These are phyloP conservation scores for Malus sieversii DNA, from an alignment of 306 rosid genomes.

Conservation along the genomic window DNA sequence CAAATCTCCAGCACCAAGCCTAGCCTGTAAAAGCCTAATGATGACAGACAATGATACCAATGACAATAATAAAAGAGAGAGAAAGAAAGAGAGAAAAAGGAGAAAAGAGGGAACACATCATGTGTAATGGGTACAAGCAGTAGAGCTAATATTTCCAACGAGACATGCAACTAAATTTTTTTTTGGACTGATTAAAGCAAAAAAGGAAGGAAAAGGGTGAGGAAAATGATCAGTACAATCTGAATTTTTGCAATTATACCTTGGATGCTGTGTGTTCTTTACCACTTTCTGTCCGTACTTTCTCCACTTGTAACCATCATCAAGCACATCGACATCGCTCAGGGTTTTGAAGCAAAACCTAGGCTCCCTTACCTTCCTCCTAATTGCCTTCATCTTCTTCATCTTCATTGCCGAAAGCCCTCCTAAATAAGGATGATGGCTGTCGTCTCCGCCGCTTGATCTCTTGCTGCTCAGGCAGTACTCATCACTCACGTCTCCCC, in stretches of 20 bases:
- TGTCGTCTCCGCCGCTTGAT: slow-evolving; percentile 26
- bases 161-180: background rate
- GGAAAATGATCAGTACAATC: background rate
- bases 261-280: slow-evolving; percentile 97
- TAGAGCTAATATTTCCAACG: slow-evolving; percentile 22
- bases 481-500: background rate
- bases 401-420: slow-evolving; percentile 70
- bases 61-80: slow-evolving; percentile 31
- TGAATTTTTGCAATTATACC: slow-evolving; percentile 25
- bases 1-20: slow-evolving; percentile 24
- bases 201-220: background rate
- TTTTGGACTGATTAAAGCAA: slow-evolving; percentile 10
- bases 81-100: slow-evolving; percentile 20
- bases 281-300: slow-evolving; percentile 99
- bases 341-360: slow-evolving; percentile 97
- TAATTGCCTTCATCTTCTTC: slow-evolving; percentile 74
- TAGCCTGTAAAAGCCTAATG: slow-evolving; percentile 22
- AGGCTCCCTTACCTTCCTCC: slow-evolving; percentile 95
- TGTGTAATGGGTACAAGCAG: slow-evolving; percentile 20
- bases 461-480: slow-evolving; percentile 27
- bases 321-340: slow-evolving; percentile 96
- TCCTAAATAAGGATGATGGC: slow-evolving; percentile 28
- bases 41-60: slow-evolving; percentile 31
- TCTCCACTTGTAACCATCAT: slow-evolving; percentile 99
- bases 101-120: slow-evolving; percentile 5